Evolutionary conservation across 495 filamentous ascomycete species (phyloP).

Genomic region (Penicillium bialowiezense): DNA sequence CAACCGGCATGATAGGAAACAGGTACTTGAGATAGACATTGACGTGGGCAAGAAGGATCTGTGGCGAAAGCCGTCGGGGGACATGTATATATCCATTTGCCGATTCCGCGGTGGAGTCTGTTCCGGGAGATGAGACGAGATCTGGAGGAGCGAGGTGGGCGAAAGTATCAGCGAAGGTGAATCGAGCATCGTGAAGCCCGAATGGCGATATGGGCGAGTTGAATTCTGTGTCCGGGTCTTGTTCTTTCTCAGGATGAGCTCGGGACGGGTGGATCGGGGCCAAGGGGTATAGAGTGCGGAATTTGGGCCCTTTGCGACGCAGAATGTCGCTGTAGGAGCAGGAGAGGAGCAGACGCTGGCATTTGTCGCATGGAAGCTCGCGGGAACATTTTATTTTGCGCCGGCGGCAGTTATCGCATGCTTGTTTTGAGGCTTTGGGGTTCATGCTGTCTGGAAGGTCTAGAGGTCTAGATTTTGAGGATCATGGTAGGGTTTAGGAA

Average conservation of each 20-base stretch:
- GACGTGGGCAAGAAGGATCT: slow-evolving; percentile 40
- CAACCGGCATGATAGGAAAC: slow-evolving; percentile 79
- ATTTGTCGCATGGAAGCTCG: slow-evolving; percentile 45
- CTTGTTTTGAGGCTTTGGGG: slow-evolving; percentile 33
- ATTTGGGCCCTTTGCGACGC: slow-evolving; percentile 45
- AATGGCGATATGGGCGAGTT: slow-evolving; percentile 34
- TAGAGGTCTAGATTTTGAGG: slow-evolving; percentile 6
- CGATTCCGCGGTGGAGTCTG: slow-evolving; percentile 32
- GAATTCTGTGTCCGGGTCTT: slow-evolving; percentile 19
- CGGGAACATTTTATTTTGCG: slow-evolving; percentile 47
- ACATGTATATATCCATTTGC: slow-evolving; percentile 14
- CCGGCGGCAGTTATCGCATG: slow-evolving; percentile 46
- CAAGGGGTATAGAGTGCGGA: slow-evolving; percentile 43
- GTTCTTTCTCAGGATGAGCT: slow-evolving; percentile 13
- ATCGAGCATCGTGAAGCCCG: slow-evolving; percentile 20
- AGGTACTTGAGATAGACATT: slow-evolving; percentile 57
- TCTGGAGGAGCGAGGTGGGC: slow-evolving; percentile 29
- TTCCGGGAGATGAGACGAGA: slow-evolving; percentile 43
- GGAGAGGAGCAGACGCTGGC: slow-evolving; percentile 41
- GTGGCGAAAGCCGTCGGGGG: slow-evolving; percentile 29
- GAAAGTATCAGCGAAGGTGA: slow-evolving; percentile 26
- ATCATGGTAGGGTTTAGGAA: slow-evolving; percentile 8
- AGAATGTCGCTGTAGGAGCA: slow-evolving; percentile 46
- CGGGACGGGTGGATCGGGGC: slow-evolving; percentile 38
- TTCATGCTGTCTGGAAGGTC: slow-evolving; percentile 20